Evolutionary conservation across 2,329 filamentous ascomycete genomes (phyloP), one percentile per base, ranked within the genome.

Genomic region (Westerdykella sp.): DNA sequence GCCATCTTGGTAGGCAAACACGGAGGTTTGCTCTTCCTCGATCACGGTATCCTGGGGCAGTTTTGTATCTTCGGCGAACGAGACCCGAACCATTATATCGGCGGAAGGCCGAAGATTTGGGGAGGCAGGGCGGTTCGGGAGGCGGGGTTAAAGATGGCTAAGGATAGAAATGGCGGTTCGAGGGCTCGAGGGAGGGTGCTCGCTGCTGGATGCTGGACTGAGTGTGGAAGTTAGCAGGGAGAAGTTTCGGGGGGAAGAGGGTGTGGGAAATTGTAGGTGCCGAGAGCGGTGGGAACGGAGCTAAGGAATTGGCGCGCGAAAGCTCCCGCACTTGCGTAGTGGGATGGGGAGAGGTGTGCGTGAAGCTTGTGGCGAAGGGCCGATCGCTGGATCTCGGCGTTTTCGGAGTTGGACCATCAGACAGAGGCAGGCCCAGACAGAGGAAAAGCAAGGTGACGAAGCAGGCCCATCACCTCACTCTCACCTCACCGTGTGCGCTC

Each of bases 1-100:
- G 44, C 69, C 71, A 62, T 78, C 83, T 70, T 93, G 83, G 72
- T 93, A 97, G 69, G 88, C 82, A 81, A 91, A 96, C 57, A 82
- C 76, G 51, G 75, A 73, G 49, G 75, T 66, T 65, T 77, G 73
- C 60, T 79, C 76, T 57, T 83, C 80, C 58, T 80, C 78, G 77
- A 67, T 60, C 49, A 63, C 58, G 46, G 63, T 56, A 54, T 62
- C 66, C 58, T 71, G 69, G 59, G 68, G 63, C 60, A 69, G 56
- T 65, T 72, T 71, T 65, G 68, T 71, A 67, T 74, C 66, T 59
- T 74, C 69, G 65, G 68, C 63, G 65, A 75, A 74, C 50, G 72
- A 72, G 60, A 75, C 73, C 66, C 67, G 68, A 70, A 71, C 73
- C 73, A 75, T 75, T 67, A 70, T 74, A 71, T 72, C 71, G 73